phyloP scores from a whole-genome alignment of 2,329 filamentous ascomycete genomes.

The Trichoderma semiorbis region DNA sequence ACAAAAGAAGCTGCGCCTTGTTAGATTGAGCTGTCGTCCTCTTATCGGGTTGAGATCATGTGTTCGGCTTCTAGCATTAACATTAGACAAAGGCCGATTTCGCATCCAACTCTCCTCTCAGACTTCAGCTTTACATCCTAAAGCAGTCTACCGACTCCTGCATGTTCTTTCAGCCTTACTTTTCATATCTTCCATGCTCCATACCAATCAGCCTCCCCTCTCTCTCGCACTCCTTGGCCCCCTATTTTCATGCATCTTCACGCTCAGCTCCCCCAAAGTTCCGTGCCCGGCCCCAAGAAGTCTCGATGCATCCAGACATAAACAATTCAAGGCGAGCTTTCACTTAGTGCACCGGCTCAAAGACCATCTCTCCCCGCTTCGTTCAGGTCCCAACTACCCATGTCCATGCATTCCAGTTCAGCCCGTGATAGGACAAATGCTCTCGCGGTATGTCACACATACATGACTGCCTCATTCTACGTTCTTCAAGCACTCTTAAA shows the following conservation, averaged over 20 bases:
- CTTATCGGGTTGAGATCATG: neutral
- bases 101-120: neutral
- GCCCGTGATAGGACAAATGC: neutral
- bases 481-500: neutral
- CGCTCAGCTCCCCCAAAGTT: neutral
- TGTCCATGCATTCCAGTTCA: neutral
- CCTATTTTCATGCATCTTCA: neutral
- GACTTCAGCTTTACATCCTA: neutral
- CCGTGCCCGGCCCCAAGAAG: neutral
- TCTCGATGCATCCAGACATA: neutral
- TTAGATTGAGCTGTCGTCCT: neutral
- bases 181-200: neutral
- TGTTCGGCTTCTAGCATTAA: neutral
- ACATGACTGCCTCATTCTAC: neutral
- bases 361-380: neutral
- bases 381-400: neutral
- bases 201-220: neutral
- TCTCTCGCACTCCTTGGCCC: neutral
- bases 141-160: neutral
- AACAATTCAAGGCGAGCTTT: neutral
- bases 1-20: neutral
- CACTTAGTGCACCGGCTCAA: neutral
- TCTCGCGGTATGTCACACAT: neutral
- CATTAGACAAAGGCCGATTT: neutral
- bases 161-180: neutral